These are phyloP conservation scores for Amyloporia xantha DNA, from an alignment of 768 basidiomycete genomes.

Conservation along the genomic window DNA sequence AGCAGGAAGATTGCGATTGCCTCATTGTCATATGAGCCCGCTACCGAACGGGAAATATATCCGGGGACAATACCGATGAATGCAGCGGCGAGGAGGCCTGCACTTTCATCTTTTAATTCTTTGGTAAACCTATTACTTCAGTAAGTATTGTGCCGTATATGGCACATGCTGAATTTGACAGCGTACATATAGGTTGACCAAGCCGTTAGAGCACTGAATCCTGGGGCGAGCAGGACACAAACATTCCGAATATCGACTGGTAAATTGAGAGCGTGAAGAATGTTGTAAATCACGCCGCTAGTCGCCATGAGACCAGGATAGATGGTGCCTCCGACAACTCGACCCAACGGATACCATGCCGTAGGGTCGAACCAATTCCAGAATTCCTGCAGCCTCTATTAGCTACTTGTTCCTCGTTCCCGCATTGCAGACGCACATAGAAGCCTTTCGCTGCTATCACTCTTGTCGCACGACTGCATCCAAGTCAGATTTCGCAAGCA, in stretches of 20 bases:
- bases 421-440: slow-evolving; percentile 55
- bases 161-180: too few relatives aligned
- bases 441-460: slow-evolving; percentile 91
- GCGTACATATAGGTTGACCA: slow-evolving; percentile 90
- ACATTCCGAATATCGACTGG: slow-evolving; percentile 97
- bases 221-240: slow-evolving; percentile 94
- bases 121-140: slow-evolving; percentile 74
- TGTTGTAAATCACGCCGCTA: slow-evolving; percentile 92
- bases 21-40: slow-evolving; percentile 99
- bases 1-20: slow-evolving; percentile 99
- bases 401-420: slow-evolving; percentile 3
- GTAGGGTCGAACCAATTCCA: slow-evolving; percentile 99
- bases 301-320: slow-evolving; percentile 99
- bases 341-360: slow-evolving; percentile 98
- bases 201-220: slow-evolving; percentile 93
- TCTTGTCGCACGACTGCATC: slow-evolving; percentile 78
- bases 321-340: slow-evolving; percentile 96
- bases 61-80: slow-evolving; percentile 98
- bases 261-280: slow-evolving; percentile 81
- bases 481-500: not conserved
- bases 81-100: slow-evolving; percentile 93
- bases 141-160: too few relatives aligned
- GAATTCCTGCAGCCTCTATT: slow-evolving; percentile 68
- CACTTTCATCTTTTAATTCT: slow-evolving; percentile 92
- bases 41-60: slow-evolving; percentile 98